Evolutionary conservation across 306 rosid genomes (phyloP).

Genomic region (Phaseolus lunatus): DNA sequence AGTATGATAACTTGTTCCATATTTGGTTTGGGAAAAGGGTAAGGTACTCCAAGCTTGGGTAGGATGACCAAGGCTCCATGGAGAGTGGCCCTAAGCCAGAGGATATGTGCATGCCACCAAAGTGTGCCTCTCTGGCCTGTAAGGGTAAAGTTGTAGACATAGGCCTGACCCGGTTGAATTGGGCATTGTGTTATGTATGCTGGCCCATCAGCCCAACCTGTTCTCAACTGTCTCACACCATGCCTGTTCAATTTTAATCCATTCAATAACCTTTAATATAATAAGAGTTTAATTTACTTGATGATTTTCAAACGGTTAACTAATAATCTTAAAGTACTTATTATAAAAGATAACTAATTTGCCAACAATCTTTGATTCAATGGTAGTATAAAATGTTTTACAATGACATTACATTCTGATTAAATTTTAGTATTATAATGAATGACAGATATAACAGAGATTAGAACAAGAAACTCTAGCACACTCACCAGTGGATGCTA

Average conservation of each 20-base stretch:
- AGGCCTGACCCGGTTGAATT: slow-evolving; percentile 72
- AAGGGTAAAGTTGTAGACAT: slow-evolving; percentile 73
- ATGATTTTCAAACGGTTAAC: too few relatives aligned
- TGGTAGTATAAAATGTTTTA: too few relatives aligned
- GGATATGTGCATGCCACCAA: slow-evolving; percentile 91
- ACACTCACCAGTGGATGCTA: slow-evolving; percentile 81
- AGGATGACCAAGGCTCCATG: slow-evolving; percentile 82
- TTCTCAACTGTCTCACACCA: slow-evolving; percentile 74
- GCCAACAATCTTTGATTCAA: too few relatives aligned
- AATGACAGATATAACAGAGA: background rate
- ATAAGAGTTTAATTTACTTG: too few relatives aligned
- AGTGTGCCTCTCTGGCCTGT: slow-evolving; percentile 93
- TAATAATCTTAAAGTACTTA: too few relatives aligned
- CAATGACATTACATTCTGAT: too few relatives aligned
- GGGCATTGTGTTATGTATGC: slow-evolving; percentile 94
- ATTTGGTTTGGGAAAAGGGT: slow-evolving; percentile 83
- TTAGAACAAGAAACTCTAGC: background rate
- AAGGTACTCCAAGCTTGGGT: slow-evolving; percentile 86
- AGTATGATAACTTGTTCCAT: slow-evolving; percentile 67
- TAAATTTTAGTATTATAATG: background rate
- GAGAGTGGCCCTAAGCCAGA: slow-evolving; percentile 89
- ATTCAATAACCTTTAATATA: background rate
- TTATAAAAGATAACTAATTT: too few relatives aligned
- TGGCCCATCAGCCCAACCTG: slow-evolving; percentile 96
- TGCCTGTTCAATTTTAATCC: slow-evolving; percentile 60